These are phyloP conservation scores for Exobasidium rhododendri DNA, from an alignment of 1,284 basidiomycete species.

Conservation along the genomic window DNA sequence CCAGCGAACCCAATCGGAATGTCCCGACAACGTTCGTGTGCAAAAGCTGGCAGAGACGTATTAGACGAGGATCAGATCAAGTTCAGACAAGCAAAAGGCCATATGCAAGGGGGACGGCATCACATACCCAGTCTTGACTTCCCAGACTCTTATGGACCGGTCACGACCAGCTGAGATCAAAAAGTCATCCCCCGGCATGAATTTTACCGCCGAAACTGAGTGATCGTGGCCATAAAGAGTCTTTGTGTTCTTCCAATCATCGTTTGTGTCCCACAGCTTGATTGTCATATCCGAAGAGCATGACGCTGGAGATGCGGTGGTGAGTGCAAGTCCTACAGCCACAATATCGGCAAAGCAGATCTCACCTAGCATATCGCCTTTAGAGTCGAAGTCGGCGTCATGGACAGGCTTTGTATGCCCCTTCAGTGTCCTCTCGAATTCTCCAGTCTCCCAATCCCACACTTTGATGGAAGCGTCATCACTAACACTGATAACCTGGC, in stretches of 20 bases:
- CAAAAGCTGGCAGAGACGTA: conserved; percentile 26
- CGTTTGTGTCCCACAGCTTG: conserved; percentile 84
- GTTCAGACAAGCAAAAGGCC: too few species aligned
- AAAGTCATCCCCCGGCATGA: conserved; percentile 76
- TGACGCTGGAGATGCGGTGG: too few species aligned
- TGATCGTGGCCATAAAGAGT: conserved; percentile 88
- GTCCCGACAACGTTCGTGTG: conserved; percentile 51
- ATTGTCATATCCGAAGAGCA: conserved; percentile 85
- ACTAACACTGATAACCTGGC: conserved; percentile 74
- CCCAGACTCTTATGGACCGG: conserved; percentile 79
- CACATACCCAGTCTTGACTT: conserved; percentile 58
- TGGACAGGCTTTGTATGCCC: conserved; percentile 84
- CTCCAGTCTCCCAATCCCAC: conserved; percentile 94
- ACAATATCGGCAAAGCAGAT: neutral
- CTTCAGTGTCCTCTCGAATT: conserved; percentile 84
- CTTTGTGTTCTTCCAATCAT: conserved; percentile 82
- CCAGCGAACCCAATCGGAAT: conserved; percentile 71
- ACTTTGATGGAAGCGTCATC: conserved; percentile 85
- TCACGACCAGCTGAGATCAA: conserved; percentile 83
- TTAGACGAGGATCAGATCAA: too few species aligned
- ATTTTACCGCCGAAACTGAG: conserved; percentile 76
- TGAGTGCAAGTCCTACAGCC: too few species aligned
- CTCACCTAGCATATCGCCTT: conserved; percentile 74
- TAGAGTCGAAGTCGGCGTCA: conserved; percentile 82
- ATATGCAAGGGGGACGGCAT: too few species aligned